phyloP scores from a whole-genome alignment of 208 protist species.

The Acanthamoeba sp. region DNA sequence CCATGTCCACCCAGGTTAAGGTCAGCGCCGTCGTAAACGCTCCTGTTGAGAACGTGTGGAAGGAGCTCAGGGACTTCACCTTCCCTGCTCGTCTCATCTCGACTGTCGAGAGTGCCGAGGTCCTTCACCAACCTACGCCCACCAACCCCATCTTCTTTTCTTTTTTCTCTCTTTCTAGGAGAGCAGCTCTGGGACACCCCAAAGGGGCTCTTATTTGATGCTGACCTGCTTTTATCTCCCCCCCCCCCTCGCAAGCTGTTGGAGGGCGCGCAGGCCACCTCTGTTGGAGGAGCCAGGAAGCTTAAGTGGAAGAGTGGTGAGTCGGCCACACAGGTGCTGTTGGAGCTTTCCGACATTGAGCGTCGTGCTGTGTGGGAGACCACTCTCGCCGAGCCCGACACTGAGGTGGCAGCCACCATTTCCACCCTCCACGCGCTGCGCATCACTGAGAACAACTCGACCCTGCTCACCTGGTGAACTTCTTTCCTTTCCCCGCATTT shows the following conservation, averaged over 20 bases:
- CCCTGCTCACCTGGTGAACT: conserved; percentile 74
- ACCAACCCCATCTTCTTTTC: background rate
- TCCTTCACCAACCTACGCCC: background rate
- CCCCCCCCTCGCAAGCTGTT: background rate
- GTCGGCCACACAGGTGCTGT: conserved; percentile 49
- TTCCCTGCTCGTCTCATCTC: conserved; percentile 75
- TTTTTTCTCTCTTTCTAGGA: background rate
- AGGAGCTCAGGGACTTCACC: conserved; percentile 71
- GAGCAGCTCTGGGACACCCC: no score
- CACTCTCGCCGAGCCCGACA: conserved; percentile 21
- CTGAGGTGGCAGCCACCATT: conserved; percentile 74
- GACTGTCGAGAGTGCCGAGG: conserved; percentile 34
- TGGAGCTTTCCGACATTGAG: conserved; percentile 74
- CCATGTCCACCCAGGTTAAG: conserved; percentile 73
- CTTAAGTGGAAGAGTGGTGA: conserved; percentile 79
- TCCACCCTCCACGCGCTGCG: conserved; percentile 57
- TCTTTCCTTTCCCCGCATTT: background rate
- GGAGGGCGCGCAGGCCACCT: background rate
- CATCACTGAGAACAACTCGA: conserved; percentile 76
- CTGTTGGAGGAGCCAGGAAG: conserved; percentile 3
- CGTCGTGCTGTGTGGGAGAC: conserved; percentile 68
- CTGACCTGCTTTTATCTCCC: no score
- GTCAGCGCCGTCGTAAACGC: conserved; percentile 52
- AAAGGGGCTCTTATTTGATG: no score
- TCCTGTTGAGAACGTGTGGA: conserved; percentile 74